Percentiles rank a stretch among this genome's conserved stretches.
Evolutionary conservation across 495 filamentous ascomycete species (phyloP).

Genomic region (Penicillium samsonianum): DNA sequence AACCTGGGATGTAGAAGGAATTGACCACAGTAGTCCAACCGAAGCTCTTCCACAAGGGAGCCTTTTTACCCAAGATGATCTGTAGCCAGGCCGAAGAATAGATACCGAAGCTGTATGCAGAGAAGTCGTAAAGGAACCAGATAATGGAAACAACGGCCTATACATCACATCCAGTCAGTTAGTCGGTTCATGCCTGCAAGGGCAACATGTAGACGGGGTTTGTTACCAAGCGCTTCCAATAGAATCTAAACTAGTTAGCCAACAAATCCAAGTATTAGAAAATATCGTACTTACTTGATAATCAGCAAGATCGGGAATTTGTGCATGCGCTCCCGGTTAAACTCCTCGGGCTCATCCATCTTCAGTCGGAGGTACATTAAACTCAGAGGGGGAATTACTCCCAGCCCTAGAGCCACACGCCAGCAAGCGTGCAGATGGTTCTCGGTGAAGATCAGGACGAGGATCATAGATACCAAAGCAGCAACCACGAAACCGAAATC

Average conservation of each 20-base stretch:
- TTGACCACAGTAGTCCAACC: conserved; percentile 87
- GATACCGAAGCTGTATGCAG: conserved; percentile 75
- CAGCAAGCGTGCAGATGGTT: conserved; percentile 71
- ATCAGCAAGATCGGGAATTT: conserved; percentile 52
- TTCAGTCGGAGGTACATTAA: conserved; percentile 74
- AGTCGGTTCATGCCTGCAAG: not conserved
- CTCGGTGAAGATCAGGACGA: conserved; percentile 69
- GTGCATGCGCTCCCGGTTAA: conserved; percentile 60
- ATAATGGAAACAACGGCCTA: conserved; percentile 71
- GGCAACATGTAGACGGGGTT: not conserved
- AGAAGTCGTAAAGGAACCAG: conserved; percentile 94
- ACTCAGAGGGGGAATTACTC: conserved; percentile 73
- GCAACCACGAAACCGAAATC: conserved; percentile 77
- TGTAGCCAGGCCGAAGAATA: conserved; percentile 71
- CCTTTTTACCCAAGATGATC: conserved; percentile 58
- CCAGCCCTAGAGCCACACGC: conserved; percentile 75
- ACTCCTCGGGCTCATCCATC: conserved; percentile 82
- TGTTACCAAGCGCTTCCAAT: conserved; percentile 50
- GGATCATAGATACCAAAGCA: conserved; percentile 70
- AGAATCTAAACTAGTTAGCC: conserved; percentile 40
- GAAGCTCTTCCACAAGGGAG: conserved; percentile 71
- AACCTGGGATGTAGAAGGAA: conserved; percentile 83
- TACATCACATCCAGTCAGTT: conserved; percentile 57
- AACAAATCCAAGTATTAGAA: not conserved
- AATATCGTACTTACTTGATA: conserved; percentile 41